A percentile compares a stretch with the other conserved stretches of the same genome.
Conservation (phyloP, 202 grass and related monocot species). For the Setaria viridis region DNA sequence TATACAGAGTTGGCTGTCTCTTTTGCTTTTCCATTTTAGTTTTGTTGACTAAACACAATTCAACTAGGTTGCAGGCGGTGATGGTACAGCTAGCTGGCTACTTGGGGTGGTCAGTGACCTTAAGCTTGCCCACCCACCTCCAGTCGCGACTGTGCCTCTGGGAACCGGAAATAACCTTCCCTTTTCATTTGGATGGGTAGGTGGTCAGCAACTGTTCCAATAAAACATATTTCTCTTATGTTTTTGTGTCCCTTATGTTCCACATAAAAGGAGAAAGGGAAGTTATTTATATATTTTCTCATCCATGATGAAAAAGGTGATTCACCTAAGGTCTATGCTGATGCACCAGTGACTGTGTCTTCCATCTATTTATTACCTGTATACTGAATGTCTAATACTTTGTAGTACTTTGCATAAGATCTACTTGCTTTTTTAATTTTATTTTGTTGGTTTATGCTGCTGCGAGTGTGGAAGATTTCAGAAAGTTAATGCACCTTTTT, state of each 20-base stretch:
- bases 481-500: neutral
- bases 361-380: conserved; percentile 15
- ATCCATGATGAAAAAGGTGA: neutral
- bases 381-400: conserved; percentile 12
- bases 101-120: conserved; percentile 96
- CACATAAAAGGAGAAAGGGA: conserved; percentile 9
- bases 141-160: conserved; percentile 86
- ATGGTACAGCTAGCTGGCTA: conserved; percentile 96
- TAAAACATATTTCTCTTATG: conserved; percentile 12
- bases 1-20: neutral
- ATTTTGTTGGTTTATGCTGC: conserved; percentile 15
- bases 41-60: conserved; percentile 33
- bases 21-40: conserved; percentile 11
- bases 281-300: conserved; percentile 13
- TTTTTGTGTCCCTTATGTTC: conserved; percentile 30
- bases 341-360: neutral
- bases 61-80: conserved; percentile 88
- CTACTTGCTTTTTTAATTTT: neutral
- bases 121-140: conserved; percentile 75
- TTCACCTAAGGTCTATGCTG: neutral
- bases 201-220: conserved; percentile 35
- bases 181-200: conserved; percentile 98
- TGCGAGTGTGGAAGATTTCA: conserved; percentile 9
- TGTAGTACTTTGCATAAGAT: neutral
- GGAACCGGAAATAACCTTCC: conserved; percentile 98